Evolutionary conservation across 1,284 basidiomycete species (phyloP).

Genomic region (Xerocomus subilludens): DNA sequence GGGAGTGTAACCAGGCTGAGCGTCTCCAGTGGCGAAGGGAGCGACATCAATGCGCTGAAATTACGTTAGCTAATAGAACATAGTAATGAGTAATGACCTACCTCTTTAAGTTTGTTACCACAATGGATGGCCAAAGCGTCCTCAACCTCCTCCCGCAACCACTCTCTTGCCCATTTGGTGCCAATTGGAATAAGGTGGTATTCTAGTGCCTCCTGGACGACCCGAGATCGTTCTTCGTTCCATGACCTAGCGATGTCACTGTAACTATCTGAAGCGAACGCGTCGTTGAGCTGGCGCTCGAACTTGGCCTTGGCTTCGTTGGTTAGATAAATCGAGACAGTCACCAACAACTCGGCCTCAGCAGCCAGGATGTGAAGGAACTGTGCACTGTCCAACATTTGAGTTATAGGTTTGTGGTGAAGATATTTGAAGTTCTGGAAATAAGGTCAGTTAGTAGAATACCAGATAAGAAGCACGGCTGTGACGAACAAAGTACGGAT

Average conservation of each 20-base stretch:
- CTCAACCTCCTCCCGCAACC: slow-evolving; percentile 90
- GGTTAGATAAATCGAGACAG: slow-evolving; percentile 78
- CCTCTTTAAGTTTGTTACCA: slow-evolving; percentile 75
- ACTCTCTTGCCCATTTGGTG: slow-evolving; percentile 89
- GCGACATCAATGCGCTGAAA: slow-evolving; percentile 76
- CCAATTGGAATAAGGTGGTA: slow-evolving; percentile 86
- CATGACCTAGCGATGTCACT: slow-evolving; percentile 90
- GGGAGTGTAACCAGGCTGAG: slow-evolving; percentile 77
- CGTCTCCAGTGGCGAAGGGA: slow-evolving; percentile 73
- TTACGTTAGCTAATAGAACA: slow-evolving; percentile 35
- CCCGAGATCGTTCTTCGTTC: slow-evolving; percentile 88
- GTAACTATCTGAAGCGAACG: slow-evolving; percentile 88
- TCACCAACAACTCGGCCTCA: slow-evolving; percentile 89
- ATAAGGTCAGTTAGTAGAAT: slow-evolving; percentile 23
- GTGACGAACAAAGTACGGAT: slow-evolving; percentile 85
- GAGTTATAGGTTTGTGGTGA: slow-evolving; percentile 79
- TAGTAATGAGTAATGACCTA: slow-evolving; percentile 55
- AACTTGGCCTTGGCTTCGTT: slow-evolving; percentile 71
- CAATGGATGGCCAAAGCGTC: slow-evolving; percentile 80
- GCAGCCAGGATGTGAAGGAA: slow-evolving; percentile 94
- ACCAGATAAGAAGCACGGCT: slow-evolving; percentile 6
- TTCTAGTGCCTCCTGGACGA: slow-evolving; percentile 83
- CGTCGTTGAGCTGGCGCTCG: slow-evolving; percentile 79
- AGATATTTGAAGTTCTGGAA: slow-evolving; percentile 95
- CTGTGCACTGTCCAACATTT: slow-evolving; percentile 79